Evolutionary conservation across 495 filamentous ascomycete genomes (phyloP), one percentile per base, ranked within the genome.

Genomic region (Podospora pseudocomata): DNA sequence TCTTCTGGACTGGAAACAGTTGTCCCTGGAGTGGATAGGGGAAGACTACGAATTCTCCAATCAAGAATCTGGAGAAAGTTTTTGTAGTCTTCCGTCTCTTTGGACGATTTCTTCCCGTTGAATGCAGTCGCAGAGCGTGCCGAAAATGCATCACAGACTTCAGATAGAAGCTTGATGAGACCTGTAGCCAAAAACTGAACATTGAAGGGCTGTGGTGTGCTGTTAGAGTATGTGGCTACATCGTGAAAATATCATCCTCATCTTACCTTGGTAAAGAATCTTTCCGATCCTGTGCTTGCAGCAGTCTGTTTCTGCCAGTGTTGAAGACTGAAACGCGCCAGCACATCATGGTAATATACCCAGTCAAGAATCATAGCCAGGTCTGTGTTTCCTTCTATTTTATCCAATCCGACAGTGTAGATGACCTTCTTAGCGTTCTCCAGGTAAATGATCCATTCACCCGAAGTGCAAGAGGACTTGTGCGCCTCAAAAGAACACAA

Each of bases 271-370:
- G 39, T 11, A 2, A 16, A 16, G 2, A 49, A 13, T 11, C 39
- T 49, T 49, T 49, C 13, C 39, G 53, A 44, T 67, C 65, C 61
- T 63, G 63, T 32, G 70, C 63, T 28, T 68, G 67, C 18, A 72
- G 67, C 44, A 72, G 65, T 11, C 54, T 44, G n/a, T 66, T 60
- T 70, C 23, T 64, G 54, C 78, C 78, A 80, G 66, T 79, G 74
- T 28, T 67, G 68, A 11, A 72, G 64, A 53, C 73, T 75, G 65
- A 80, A 80, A 59, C 72, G 72, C 11, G 72, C 71, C 27, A 77
- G 68, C 6, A 79, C 76, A 65, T 76, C 76, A 59, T 80, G 75
- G 61, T 80, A 79, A 54, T 75, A 75, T 30, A 77, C 74, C 78
- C 78, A 80, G 65, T 78, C 70, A 39, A 77, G 54, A 63, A 80